phyloP scores from a whole-genome alignment of 768 basidiomycete species.

The Xerocomus spinulosus region DNA sequence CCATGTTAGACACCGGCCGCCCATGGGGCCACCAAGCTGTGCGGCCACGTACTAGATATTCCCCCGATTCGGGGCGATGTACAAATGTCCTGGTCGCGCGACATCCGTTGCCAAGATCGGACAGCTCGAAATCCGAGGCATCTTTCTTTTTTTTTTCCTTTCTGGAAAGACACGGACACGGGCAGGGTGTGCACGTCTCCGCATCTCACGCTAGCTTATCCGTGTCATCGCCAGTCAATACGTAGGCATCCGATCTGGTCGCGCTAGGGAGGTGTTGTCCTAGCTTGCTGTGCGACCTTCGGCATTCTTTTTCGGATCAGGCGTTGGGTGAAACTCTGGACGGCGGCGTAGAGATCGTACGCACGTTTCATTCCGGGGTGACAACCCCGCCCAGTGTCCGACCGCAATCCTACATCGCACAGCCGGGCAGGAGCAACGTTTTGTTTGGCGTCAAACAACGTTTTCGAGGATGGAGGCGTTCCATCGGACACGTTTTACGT shows the following conservation, averaged over 20 bases:
- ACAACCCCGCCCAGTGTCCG: no score
- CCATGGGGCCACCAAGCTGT: no score
- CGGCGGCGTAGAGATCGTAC: background rate
- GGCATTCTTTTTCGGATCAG: background rate
- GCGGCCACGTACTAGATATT: no score
- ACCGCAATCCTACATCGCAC: no score
- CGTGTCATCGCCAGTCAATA: background rate
- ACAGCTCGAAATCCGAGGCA: background rate
- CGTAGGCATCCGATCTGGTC: background rate
- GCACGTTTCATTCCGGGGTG: background rate
- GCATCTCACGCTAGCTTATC: no score
- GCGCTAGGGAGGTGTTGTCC: background rate
- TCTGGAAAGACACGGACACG: background rate
- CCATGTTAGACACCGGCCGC: background rate
- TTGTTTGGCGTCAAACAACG: no score
- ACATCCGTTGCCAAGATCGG: background rate
- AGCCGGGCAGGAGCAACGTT: background rate
- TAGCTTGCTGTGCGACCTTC: background rate
- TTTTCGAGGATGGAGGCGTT: background rate
- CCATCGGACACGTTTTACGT: background rate
- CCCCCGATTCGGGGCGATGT: background rate
- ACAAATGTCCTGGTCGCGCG: background rate
- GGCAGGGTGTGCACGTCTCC: background rate
- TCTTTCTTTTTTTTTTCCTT: no score
- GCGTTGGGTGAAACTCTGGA: background rate